Evolutionary conservation across 164 flowering plant species (phyloP).

Genomic region (Vitis rotundifolia): DNA sequence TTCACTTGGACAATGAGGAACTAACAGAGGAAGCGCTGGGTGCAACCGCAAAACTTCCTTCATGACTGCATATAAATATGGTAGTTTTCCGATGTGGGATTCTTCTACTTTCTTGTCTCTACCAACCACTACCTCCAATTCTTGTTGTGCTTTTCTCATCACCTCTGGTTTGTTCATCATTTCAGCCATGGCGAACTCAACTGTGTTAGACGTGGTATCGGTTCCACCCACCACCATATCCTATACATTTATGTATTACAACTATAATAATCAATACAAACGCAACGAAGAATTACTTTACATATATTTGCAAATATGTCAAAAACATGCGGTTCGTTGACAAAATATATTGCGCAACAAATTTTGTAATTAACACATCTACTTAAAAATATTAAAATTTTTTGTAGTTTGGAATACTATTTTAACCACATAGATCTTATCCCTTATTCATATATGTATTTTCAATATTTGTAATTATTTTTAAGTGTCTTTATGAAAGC

Average conservation of each 20-base stretch:
- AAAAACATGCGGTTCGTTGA: no score
- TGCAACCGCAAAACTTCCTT: conserved; percentile 39
- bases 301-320: no score
- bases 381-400: no score
- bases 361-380: no score
- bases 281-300: no score
- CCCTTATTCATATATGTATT: no score
- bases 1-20: conserved; percentile 60
- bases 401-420: no score
- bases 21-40: conserved; percentile 35
- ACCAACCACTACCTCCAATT: conserved; percentile 35
- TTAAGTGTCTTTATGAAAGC: no score
- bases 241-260: conserved; percentile 5
- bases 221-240: conserved; percentile 44
- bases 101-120: conserved; percentile 37
- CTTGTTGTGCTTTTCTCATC: conserved; percentile 28
- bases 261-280: no score
- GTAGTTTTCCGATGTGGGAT: conserved; percentile 28
- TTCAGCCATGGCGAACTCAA: conserved; percentile 43
- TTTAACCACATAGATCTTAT: no score
- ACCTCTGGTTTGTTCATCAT: conserved; percentile 36
- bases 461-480: no score
- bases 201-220: conserved; percentile 36
- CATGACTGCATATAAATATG: conserved; percentile 34
- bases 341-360: no score